A percentile compares a stretch with the other conserved stretches of the same genome.
Conservation (phyloP, 352 stramenopile species). For the Globisporangium carolinianum region DNA sequence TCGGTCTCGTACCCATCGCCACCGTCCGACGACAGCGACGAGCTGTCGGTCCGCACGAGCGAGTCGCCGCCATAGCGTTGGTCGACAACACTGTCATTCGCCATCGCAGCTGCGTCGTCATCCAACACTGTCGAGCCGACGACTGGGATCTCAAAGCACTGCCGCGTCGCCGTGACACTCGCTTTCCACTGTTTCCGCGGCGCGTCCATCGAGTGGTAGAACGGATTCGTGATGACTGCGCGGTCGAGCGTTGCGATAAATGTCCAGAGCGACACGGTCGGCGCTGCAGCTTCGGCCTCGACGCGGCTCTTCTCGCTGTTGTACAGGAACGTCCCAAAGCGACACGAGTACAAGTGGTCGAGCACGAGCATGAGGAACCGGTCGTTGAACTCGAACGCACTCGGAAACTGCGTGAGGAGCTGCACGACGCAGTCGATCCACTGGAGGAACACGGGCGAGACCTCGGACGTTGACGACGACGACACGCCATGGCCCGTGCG, state of each 20-base stretch:
- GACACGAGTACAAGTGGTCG: conserved; percentile 77
- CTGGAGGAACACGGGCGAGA: conserved; percentile 96
- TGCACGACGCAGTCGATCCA: conserved; percentile 88
- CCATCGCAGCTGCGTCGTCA: neutral
- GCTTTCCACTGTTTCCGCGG: conserved; percentile 42
- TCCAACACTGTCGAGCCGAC: neutral
- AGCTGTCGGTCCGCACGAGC: conserved; percentile 22
- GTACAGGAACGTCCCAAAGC: conserved; percentile 94
- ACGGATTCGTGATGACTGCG: conserved; percentile 61
- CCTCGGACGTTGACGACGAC: conserved; percentile 77
- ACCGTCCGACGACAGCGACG: conserved; percentile 15
- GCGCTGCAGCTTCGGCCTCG: conserved; percentile 36
- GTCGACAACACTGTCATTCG: neutral
- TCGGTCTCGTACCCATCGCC: conserved; percentile 21
- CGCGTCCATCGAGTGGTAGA: conserved; percentile 47
- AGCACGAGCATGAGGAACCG: conserved; percentile 75
- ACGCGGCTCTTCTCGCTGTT: conserved; percentile 85
- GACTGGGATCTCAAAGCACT: conserved; percentile 41
- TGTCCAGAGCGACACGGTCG: conserved; percentile 74
- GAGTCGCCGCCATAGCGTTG: conserved; percentile 11
- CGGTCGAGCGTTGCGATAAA: conserved; percentile 61
- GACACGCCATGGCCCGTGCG: conserved; percentile 51
- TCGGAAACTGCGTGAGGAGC: conserved; percentile 65
- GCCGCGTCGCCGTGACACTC: conserved; percentile 45
- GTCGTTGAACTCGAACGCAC: conserved; percentile 84